Percentiles rank a stretch among this genome's conserved stretches.
These are phyloP conservation scores for Pleurostoma richardsiae DNA, from an alignment of 2,329 filamentous ascomycete genomes.

Conservation along the genomic window DNA sequence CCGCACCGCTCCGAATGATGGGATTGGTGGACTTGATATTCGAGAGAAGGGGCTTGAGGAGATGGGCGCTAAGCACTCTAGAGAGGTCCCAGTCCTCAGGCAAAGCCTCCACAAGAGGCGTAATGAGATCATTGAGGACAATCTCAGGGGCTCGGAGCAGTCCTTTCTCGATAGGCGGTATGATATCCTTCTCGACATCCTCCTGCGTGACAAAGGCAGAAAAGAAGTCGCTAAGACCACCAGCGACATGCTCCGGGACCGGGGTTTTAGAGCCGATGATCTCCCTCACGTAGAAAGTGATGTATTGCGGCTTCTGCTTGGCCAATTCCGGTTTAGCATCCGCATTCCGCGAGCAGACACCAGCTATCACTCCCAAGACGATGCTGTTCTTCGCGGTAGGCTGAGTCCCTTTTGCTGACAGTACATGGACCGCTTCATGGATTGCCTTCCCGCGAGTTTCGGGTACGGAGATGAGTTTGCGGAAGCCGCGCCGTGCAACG, in stretches of 20 bases:
- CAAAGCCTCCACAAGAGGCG: conserved; percentile 66
- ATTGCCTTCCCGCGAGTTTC: conserved; percentile 57
- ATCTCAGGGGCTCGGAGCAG: conserved; percentile 87
- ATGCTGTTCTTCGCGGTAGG: conserved; percentile 66
- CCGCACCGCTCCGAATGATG: conserved; percentile 68
- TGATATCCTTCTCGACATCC: conserved; percentile 69
- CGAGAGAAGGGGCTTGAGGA: conserved; percentile 83
- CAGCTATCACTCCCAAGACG: conserved; percentile 80
- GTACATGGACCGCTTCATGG: conserved; percentile 54
- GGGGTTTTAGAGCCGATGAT: conserved; percentile 72
- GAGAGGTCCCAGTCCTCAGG: conserved; percentile 72
- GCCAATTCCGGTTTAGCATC: conserved; percentile 58
- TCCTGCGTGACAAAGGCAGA: conserved; percentile 64
- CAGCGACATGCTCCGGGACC: conserved; percentile 67
- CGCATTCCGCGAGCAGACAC: conserved; percentile 72
- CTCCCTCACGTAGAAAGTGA: conserved; percentile 80
- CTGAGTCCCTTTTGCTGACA: conserved; percentile 64
- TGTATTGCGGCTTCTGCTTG: conserved; percentile 64
- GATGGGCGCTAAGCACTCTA: conserved; percentile 60
- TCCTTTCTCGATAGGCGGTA: conserved; percentile 82
- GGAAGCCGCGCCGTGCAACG: conserved; percentile 73
- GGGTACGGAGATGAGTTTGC: conserved; percentile 62
- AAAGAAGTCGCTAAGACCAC: conserved; percentile 79
- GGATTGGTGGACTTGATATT: conserved; percentile 89
- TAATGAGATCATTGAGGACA: conserved; percentile 73